Conservation (phyloP, 768 basidiomycete species). For the Tulasnella sp. region DNA sequence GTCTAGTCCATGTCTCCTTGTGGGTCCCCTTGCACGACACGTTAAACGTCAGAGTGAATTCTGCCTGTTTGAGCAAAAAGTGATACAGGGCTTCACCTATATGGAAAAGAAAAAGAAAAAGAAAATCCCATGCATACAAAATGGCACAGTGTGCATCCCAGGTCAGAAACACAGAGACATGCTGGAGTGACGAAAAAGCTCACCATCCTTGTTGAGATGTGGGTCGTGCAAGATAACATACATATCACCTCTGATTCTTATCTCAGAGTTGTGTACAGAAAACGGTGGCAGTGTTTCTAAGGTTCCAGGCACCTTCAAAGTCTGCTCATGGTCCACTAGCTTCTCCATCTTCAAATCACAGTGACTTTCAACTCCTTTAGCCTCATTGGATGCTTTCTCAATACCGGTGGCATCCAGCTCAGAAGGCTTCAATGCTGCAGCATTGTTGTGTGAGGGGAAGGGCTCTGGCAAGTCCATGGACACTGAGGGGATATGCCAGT, state of each 20-base stretch:
- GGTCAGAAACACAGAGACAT: neutral
- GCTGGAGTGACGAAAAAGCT: conserved; percentile 12
- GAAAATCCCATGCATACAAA: neutral
- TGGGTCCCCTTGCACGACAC: conserved; percentile 48
- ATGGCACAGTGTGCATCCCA: neutral
- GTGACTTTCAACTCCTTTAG: too few relatives aligned
- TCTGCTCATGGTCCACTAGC: too few relatives aligned
- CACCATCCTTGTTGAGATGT: conserved; percentile 56
- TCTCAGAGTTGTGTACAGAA: conserved; percentile 50
- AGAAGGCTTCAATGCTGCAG: too few relatives aligned
- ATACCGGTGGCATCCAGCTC: too few relatives aligned
- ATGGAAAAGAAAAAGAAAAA: conserved; percentile 7
- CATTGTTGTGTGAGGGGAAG: too few relatives aligned
- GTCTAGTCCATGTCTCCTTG: conserved; percentile 39
- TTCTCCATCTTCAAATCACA: too few relatives aligned
- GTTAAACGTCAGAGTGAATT: conserved; percentile 33
- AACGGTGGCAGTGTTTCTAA: conserved; percentile 46
- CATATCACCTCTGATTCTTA: conserved; percentile 36
- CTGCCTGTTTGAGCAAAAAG: conserved; percentile 52
- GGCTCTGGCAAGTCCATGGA: too few relatives aligned
- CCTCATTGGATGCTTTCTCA: too few relatives aligned
- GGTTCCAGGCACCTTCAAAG: too few relatives aligned
- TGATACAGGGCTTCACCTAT: conserved; percentile 62
- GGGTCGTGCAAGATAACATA: conserved; percentile 57
- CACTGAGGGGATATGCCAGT: too few relatives aligned